Conservation (phyloP, 805 yeast species). For the Jamesozyma lodderae region DNA sequence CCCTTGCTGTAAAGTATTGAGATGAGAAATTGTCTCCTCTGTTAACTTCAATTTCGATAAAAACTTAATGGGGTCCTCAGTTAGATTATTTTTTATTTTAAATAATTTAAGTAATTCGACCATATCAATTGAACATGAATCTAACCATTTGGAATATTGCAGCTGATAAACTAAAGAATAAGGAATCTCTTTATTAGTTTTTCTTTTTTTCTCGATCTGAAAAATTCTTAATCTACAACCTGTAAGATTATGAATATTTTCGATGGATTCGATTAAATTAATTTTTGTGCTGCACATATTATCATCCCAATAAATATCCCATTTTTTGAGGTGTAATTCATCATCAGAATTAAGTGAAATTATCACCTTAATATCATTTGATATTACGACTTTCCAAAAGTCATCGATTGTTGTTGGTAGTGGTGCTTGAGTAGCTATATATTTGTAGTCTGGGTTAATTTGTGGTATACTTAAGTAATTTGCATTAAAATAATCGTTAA, state of each 20-base stretch:
- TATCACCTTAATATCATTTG: slow-evolving; percentile 57
- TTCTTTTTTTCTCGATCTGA: slow-evolving; percentile 10
- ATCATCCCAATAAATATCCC: slow-evolving; percentile 73
- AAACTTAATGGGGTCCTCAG: slow-evolving; percentile 8
- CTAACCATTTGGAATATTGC: slow-evolving; percentile 77
- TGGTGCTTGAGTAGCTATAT: slow-evolving; percentile 92
- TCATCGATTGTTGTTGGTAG: slow-evolving; percentile 66
- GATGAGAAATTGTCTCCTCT: not conserved
- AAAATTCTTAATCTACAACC: slow-evolving; percentile 30
- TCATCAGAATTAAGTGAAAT: slow-evolving; percentile 66
- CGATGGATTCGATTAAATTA: slow-evolving; percentile 31
- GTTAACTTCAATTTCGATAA: not conserved
- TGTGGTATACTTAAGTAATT: slow-evolving; percentile 48
- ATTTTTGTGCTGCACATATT: slow-evolving; percentile 13
- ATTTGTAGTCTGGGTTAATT: slow-evolving; percentile 35
- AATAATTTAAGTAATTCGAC: slow-evolving; percentile 26
- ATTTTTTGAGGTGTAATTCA: slow-evolving; percentile 70
- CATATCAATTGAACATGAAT: slow-evolving; percentile 55
- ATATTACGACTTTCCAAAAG: slow-evolving; percentile 77
- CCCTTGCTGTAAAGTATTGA: slow-evolving; percentile 1
- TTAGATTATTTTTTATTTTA: slow-evolving; percentile 23
- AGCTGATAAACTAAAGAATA: slow-evolving; percentile 49
- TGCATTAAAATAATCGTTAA: slow-evolving; percentile 73
- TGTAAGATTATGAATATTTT: slow-evolving; percentile 23
- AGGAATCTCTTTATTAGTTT: not conserved